A percentile compares a stretch with the other conserved stretches of the same genome.
These are phyloP conservation scores for Plectosphaerella plurivora DNA, from an alignment of 2,329 filamentous ascomycete species.

Conservation along the genomic window DNA sequence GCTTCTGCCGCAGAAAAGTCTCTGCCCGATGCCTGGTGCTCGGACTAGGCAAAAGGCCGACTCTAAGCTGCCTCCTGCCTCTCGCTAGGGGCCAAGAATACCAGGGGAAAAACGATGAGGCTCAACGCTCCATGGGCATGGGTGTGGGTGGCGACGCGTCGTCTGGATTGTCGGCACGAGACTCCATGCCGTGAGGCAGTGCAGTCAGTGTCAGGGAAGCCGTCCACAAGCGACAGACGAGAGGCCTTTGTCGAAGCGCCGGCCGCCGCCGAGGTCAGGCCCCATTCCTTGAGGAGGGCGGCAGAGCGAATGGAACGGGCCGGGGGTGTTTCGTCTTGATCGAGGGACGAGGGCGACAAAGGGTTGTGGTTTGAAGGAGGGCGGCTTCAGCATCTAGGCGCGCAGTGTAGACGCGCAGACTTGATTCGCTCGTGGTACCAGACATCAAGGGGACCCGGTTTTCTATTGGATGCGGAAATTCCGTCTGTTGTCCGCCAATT, in stretches of 20 bases:
- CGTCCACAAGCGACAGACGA: slow-evolving; percentile 17
- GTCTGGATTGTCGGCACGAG: neutral
- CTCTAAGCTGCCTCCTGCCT: neutral
- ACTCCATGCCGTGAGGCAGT: slow-evolving; percentile 20
- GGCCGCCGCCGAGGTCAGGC: neutral
- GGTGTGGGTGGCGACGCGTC: neutral
- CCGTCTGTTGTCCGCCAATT: neutral
- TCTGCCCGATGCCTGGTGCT: neutral
- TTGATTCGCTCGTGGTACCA: slow-evolving; percentile 8
- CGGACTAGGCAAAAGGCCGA: neutral
- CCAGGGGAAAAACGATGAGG: neutral
- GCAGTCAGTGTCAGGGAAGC: slow-evolving; percentile 18
- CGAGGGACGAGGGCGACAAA: slow-evolving; percentile 1
- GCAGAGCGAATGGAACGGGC: neutral
- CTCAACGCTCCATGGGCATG: neutral
- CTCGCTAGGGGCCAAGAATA: neutral
- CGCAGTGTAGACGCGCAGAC: slow-evolving; percentile 9
- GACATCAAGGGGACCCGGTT: neutral
- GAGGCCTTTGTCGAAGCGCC: slow-evolving; percentile 11
- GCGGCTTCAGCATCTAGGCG: slow-evolving; percentile 5
- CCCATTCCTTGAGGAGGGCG: neutral
- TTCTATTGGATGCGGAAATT: neutral
- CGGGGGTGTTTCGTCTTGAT: slow-evolving; percentile 3
- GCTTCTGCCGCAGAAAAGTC: neutral
- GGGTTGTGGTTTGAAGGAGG: slow-evolving; percentile 1